Conservation (phyloP, 257 asterid species). For the Gentiana straminea region DNA sequence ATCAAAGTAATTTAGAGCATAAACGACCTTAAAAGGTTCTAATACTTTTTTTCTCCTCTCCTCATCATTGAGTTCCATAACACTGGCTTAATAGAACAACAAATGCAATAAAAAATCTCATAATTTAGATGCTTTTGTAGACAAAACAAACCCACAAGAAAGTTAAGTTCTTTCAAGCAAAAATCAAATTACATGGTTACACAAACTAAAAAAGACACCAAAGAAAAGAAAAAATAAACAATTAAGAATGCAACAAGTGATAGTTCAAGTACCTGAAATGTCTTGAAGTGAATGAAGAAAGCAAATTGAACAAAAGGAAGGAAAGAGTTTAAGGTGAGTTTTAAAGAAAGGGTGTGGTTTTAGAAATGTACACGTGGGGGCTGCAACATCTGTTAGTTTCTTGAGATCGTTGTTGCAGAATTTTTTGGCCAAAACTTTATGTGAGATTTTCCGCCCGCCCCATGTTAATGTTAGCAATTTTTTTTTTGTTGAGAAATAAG, state of each 20-base stretch:
- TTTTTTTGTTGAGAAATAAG: too few species aligned
- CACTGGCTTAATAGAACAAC: not conserved
- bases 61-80: too few species aligned
- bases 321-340: constrained; percentile 19
- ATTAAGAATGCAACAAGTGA: not conserved
- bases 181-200: not conserved
- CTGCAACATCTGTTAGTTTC: constrained; percentile 17
- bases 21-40: too few species aligned
- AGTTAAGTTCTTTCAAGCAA: not conserved
- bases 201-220: not conserved
- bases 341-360: constrained; percentile 58
- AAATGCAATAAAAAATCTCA: not conserved
- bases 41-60: too few species aligned
- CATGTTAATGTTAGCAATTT: constrained; percentile 1
- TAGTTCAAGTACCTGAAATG: constrained; percentile 19
- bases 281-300: not conserved
- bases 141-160: not conserved
- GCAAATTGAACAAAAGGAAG: not conserved
- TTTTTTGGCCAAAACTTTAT: constrained; percentile 13
- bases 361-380: constrained; percentile 45
- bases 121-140: not conserved
- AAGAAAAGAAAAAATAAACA: not conserved
- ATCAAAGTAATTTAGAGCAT: too few species aligned
- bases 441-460: constrained; percentile 9
- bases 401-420: not conserved